Evolutionary conservation across 1,284 basidiomycete genomes (phyloP), one percentile per base, ranked within the genome.

Genomic region (Sphagnurus paluster): DNA sequence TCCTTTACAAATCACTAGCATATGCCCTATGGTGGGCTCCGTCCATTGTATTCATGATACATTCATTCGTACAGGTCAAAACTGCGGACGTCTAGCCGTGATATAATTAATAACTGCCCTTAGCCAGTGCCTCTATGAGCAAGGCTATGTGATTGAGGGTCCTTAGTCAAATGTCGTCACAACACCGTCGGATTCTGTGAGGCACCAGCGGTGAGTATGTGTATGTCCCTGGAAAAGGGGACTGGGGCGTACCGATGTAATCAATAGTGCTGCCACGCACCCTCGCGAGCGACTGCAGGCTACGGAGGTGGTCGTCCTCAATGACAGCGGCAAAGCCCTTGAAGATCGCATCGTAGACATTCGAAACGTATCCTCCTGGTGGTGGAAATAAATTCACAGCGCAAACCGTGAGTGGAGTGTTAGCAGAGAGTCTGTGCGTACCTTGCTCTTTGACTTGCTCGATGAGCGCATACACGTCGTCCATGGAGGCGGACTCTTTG

Each of bases 291-390:
- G 25, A 34, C 20, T 42, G 25, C 20, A 46, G 30, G 5, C 5
- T 25, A 9, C 24, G 17, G 21, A 46, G 36, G 13, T 46, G 35
- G 4, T 16, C 20, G 1, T 42, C 30, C 11, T 39, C 17, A 16
- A 50, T 28, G 1, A 33, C 36, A 6, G 44, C 49, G 9, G 49
- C 39, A 30, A 50, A 46, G n/a, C 49, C 44, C 49, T 42, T 48
- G 28, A 48, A 21, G 13, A 48, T n/a, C 14, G 21, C 16, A 24
- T 42, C 30, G 36, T 48, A 48, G 29, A 28, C 17, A 36, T 48
- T 33, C 10, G 35, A 38, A 14, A 48, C 43, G 14, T 30, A 41
- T 13, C 40, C 46, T 8, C 46, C 41, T 48, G 14, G 2, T 26
- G 3, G 23, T 9, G 23, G 16, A 19, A 13, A 26, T 28, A n/a